phyloP scores from a whole-genome alignment of 2,329 filamentous ascomycete genomes.

The Torrubiella hemipterigena region DNA sequence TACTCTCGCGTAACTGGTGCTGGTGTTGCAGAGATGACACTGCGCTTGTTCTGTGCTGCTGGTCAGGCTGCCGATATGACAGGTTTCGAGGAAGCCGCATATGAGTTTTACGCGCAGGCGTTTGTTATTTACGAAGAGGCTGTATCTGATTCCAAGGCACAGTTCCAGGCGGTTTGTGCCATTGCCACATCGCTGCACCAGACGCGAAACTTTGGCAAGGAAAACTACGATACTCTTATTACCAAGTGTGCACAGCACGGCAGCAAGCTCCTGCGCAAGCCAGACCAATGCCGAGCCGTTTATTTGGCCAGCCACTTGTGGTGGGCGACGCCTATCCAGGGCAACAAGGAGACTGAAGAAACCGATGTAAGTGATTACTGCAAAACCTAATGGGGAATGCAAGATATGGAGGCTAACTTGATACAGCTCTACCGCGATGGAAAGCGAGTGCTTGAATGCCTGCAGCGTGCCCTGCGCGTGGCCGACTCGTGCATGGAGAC shows the following conservation, averaged over 20 bases:
- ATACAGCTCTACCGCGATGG: conserved; percentile 88
- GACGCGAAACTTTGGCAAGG: conserved; percentile 81
- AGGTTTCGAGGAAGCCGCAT: conserved; percentile 88
- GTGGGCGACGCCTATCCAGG: conserved; percentile 84
- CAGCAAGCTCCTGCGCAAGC: conserved; percentile 93
- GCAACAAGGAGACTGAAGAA: conserved; percentile 68
- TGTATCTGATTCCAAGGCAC: conserved; percentile 87
- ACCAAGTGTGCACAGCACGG: conserved; percentile 96
- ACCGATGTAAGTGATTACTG: conserved; percentile 52
- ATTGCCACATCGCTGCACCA: conserved; percentile 83
- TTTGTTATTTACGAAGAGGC: conserved; percentile 98
- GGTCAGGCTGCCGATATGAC: conserved; percentile 88
- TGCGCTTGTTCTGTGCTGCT: conserved; percentile 82
- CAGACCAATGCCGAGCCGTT: conserved; percentile 92
- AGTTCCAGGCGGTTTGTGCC: conserved; percentile 95
- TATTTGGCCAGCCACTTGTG: conserved; percentile 94
- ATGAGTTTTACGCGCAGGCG: conserved; percentile 96
- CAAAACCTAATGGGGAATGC: too few species aligned
- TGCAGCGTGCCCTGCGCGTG: conserved; percentile 88
- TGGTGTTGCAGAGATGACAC: conserved; percentile 73
- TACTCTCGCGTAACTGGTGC: conserved; percentile 72
- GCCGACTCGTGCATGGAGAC: conserved; percentile 99
- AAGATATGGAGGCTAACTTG: conserved; percentile 11
- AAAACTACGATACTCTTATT: conserved; percentile 97
- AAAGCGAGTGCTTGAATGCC: conserved; percentile 89